phyloP scores from a whole-genome alignment of 2,329 filamentous ascomycete genomes.

The Hymenotorrendiella dingleyae region DNA sequence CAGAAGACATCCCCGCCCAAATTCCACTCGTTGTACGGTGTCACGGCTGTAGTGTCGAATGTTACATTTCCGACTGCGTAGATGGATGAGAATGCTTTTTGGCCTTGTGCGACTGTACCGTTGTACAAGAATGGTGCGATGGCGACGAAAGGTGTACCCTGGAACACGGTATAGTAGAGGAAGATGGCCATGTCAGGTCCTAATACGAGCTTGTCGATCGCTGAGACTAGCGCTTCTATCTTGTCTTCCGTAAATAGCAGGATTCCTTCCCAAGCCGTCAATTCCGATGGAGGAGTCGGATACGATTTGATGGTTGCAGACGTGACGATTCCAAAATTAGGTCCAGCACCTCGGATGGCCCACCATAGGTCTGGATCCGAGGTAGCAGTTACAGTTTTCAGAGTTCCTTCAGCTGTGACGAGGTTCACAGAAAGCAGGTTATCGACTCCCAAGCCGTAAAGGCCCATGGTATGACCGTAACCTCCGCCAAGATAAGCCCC shows the following conservation, averaged over 20 bases:
- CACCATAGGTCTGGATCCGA: slow-evolving; percentile 40
- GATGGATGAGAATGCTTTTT: slow-evolving; percentile 1
- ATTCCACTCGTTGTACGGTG: slow-evolving; percentile 3
- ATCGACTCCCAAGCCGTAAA: slow-evolving; percentile 5
- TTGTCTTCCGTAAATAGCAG: slow-evolving; percentile 1
- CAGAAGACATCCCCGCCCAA: slow-evolving; percentile 1
- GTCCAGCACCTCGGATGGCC: slow-evolving; percentile 30
- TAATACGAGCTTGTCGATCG: neutral
- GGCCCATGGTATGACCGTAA: slow-evolving; percentile 1
- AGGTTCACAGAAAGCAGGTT: slow-evolving; percentile 14
- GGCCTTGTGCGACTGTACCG: neutral
- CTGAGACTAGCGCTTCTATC: neutral
- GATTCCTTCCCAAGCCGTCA: neutral
- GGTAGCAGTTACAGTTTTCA: slow-evolving; percentile 6
- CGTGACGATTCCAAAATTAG: slow-evolving; percentile 39
- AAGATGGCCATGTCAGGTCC: slow-evolving; percentile 4
- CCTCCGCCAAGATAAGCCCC: slow-evolving; percentile 6
- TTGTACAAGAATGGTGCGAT: slow-evolving; percentile 2
- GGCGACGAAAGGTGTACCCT: slow-evolving; percentile 1
- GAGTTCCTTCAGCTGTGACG: slow-evolving; percentile 24
- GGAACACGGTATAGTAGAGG: slow-evolving; percentile 2
- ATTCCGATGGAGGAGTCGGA: neutral
- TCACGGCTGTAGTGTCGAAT: neutral
- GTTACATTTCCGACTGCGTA: neutral
- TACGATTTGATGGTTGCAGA: slow-evolving; percentile 5